Evolutionary conservation across 768 basidiomycete genomes (phyloP).

Genomic region (Trichaptum fuscoviolaceum): DNA sequence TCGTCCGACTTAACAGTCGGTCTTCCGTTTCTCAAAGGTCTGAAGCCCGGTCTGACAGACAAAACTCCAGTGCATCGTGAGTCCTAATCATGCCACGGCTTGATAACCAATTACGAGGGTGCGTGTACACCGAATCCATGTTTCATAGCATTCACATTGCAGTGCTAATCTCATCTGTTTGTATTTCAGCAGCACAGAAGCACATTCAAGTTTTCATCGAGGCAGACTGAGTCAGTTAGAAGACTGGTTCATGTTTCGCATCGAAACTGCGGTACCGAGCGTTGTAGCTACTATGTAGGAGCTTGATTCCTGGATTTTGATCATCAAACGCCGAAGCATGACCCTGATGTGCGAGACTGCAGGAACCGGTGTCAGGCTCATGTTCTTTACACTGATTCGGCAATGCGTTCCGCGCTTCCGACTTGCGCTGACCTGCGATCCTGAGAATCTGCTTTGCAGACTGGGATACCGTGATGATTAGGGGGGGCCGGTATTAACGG

Average conservation of each 20-base stretch:
- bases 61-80: no score
- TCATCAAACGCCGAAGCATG: not conserved
- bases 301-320: not conserved
- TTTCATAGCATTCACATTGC: no score
- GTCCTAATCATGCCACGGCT: no score
- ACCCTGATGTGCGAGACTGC: not conserved
- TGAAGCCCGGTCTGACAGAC: no score
- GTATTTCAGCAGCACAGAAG: not conserved
- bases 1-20: no score
- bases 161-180: not conserved
- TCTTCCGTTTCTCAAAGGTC: no score
- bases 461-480: not conserved
- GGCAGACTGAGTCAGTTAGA: not conserved
- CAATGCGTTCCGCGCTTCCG: not conserved
- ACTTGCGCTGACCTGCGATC: not conserved
- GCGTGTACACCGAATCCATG: no score
- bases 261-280: not conserved
- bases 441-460: not conserved
- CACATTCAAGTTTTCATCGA: not conserved
- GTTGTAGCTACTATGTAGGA: not conserved
- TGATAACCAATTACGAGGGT: no score
- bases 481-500: not conserved
- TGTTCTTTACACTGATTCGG: not conserved
- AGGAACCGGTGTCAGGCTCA: not conserved
- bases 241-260: not conserved